phyloP scores from a whole-genome alignment of 2,329 filamentous ascomycete species.

The Hypoxylon sp. region DNA sequence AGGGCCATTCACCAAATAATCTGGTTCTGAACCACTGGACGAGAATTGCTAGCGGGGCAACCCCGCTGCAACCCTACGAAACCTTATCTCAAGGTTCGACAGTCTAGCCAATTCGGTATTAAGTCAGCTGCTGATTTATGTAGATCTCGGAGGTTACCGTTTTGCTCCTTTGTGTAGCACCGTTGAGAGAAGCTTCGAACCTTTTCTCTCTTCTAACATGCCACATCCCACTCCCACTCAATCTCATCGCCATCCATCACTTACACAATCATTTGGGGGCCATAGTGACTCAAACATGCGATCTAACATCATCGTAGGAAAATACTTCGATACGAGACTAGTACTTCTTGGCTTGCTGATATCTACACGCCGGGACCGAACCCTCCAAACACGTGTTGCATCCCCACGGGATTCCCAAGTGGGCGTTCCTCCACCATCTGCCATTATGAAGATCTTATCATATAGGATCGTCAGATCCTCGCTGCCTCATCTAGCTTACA shows the following conservation, averaged over 20 bases:
- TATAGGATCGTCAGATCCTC: constrained; percentile 37
- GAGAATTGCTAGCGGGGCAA: constrained; percentile 18
- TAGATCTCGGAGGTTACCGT: constrained; percentile 27
- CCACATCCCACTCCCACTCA: constrained; percentile 11
- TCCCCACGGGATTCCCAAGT: constrained; percentile 22
- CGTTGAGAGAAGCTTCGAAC: neutral
- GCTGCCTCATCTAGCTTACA: constrained; percentile 27
- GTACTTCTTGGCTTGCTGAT: constrained; percentile 17
- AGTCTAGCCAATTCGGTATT: constrained; percentile 31
- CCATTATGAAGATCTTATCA: constrained; percentile 19
- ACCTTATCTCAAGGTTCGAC: constrained; percentile 37
- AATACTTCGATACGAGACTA: constrained; percentile 13
- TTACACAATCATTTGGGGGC: constrained; percentile 2
- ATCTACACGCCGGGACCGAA: constrained; percentile 17
- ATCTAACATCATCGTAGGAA: constrained; percentile 7
- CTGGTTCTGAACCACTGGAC: constrained; percentile 3
- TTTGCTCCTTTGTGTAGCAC: neutral
- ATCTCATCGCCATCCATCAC: neutral
- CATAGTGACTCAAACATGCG: constrained; percentile 13
- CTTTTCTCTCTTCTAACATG: neutral
- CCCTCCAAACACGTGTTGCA: constrained; percentile 22
- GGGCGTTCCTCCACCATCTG: constrained; percentile 13
- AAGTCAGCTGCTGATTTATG: constrained; percentile 14
- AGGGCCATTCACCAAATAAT: constrained; percentile 12
- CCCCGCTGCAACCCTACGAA: constrained; percentile 41